Evolutionary conservation across 1,284 basidiomycete species (phyloP).

Genomic region (Caloboletus firmus): DNA sequence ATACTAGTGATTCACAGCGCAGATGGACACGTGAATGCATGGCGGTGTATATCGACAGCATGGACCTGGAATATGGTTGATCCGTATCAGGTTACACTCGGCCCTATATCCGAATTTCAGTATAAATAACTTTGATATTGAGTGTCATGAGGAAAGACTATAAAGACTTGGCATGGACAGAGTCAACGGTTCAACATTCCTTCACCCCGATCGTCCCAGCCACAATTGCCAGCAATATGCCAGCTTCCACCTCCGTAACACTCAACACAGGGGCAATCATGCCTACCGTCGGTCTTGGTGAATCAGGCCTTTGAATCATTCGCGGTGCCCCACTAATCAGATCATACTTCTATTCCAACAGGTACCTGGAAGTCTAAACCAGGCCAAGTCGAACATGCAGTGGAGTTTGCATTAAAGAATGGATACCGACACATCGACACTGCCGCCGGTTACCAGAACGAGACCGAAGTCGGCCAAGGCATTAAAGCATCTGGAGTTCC

Average conservation of each 20-base stretch:
- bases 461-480: slow-evolving; percentile 74
- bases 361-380: slow-evolving; percentile 81
- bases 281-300: slow-evolving; percentile 76
- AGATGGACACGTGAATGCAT: slow-evolving; percentile 7
- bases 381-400: slow-evolving; percentile 63
- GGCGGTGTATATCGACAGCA: not conserved
- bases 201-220: not conserved
- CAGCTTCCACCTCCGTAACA: slow-evolving; percentile 48
- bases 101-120: not conserved
- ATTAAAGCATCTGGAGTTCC: slow-evolving; percentile 73
- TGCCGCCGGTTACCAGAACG: slow-evolving; percentile 52
- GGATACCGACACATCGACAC: slow-evolving; percentile 82
- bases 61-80: not conserved
- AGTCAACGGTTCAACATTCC: too few relatives aligned
- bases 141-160: slow-evolving; percentile 5
- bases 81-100: not conserved
- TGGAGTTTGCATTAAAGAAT: slow-evolving; percentile 67
- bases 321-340: not conserved
- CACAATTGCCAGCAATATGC: slow-evolving; percentile 39
- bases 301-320: slow-evolving; percentile 3
- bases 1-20: not conserved
- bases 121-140: slow-evolving; percentile 8
- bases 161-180: slow-evolving; percentile 2
- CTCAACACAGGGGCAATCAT: slow-evolving; percentile 76
- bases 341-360: slow-evolving; percentile 23